phyloP scores from a whole-genome alignment of 495 filamentous ascomycete genomes.

The Pyrenopolyporus hunteri region DNA sequence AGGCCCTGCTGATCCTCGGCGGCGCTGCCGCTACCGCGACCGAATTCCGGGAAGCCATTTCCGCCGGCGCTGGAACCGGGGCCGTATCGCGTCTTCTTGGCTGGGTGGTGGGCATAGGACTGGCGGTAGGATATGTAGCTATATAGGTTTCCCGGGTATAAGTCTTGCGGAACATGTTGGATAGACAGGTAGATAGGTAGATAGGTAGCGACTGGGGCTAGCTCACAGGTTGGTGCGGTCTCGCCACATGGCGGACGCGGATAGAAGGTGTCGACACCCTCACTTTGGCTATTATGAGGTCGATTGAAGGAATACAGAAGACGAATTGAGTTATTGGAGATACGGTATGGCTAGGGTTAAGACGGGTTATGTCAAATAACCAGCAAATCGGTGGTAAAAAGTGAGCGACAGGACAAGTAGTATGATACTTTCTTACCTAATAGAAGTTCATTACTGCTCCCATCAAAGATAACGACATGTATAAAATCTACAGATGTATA shows the following conservation, averaged over 20 bases:
- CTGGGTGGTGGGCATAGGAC: conserved; percentile 93
- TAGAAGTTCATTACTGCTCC: too few relatives aligned
- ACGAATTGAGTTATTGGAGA: conserved; percentile 7
- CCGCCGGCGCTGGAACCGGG: conserved; percentile 52
- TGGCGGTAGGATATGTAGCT: conserved; percentile 99
- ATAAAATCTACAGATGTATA: conserved; percentile 5
- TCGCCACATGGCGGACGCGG: conserved; percentile 83
- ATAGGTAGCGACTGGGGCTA: background rate
- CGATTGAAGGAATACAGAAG: conserved; percentile 3
- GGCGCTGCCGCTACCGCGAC: conserved; percentile 48
- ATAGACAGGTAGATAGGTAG: background rate
- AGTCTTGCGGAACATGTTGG: conserved; percentile 1
- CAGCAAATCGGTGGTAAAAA: conserved; percentile 16
- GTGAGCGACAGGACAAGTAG: conserved; percentile 16
- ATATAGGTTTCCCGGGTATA: background rate
- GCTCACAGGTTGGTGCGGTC: conserved; percentile 96
- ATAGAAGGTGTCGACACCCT: conserved; percentile 48
- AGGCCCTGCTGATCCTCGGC: conserved; percentile 83
- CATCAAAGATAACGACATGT: background rate
- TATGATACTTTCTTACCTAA: too few relatives aligned
- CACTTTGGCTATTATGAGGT: conserved; percentile 33
- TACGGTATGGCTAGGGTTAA: background rate
- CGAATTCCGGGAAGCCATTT: conserved; percentile 73
- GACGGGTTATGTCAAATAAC: background rate
- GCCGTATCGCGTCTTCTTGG: conserved; percentile 78